Conservation (phyloP, 139 green algal genomes). For the Chlamydomonas schloesseri region DNA sequence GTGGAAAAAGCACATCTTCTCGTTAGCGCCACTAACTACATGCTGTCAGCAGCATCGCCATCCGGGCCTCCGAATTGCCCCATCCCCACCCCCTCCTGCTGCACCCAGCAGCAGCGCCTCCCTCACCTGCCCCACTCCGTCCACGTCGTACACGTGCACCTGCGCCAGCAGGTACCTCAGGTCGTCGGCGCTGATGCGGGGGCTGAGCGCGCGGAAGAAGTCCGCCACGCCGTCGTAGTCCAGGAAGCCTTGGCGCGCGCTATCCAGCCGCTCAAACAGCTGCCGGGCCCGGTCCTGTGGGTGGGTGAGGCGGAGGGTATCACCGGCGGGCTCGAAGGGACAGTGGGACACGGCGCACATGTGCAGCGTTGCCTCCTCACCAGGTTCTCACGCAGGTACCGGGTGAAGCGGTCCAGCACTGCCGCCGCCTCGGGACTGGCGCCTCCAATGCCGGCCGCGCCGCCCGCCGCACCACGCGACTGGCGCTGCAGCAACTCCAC, state of each 20-base stretch:
- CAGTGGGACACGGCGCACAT: too few species aligned
- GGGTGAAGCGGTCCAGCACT: slow-evolving; percentile 36
- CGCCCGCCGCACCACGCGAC: neutral
- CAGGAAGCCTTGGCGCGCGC: slow-evolving; percentile 3
- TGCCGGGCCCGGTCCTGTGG: slow-evolving; percentile 7
- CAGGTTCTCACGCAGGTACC: slow-evolving; percentile 35
- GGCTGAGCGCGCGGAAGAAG: slow-evolving; percentile 23
- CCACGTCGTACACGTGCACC: slow-evolving; percentile 49
- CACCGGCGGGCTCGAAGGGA: neutral
- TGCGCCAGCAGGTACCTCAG: slow-evolving; percentile 26
- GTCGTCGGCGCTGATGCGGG: slow-evolving; percentile 6
- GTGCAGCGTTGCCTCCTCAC: slow-evolving; percentile 26
- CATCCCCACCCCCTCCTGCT: too few species aligned
- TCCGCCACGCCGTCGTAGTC: slow-evolving; percentile 50
- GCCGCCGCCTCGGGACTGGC: neutral
- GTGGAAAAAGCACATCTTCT: too few species aligned
- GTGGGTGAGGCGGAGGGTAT: neutral
- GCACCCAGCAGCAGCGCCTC: neutral
- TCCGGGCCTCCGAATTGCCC: too few species aligned
- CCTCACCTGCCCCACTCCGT: slow-evolving; percentile 32
- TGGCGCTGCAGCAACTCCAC: slow-evolving; percentile 22
- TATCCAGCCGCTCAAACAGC: slow-evolving; percentile 31
- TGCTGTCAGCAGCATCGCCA: too few species aligned
- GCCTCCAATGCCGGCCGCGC: neutral
- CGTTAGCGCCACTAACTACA: too few species aligned